Percentiles rank a stretch among this genome's conserved stretches.
Evolutionary conservation across 2,329 filamentous ascomycete species (phyloP).

Genomic region (Colletotrichum melonis): DNA sequence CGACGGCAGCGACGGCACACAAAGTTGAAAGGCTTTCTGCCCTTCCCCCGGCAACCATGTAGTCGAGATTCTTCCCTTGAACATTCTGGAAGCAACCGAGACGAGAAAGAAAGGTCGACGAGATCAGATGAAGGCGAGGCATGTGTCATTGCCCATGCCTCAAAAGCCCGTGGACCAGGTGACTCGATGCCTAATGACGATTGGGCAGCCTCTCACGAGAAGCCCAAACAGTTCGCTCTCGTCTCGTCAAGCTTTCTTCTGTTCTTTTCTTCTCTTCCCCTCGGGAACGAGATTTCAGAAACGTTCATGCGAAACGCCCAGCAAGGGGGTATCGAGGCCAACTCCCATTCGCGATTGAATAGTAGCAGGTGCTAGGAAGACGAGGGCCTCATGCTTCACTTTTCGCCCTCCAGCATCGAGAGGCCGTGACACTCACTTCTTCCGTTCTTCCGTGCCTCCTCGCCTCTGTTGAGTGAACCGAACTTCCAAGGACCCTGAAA

Average conservation of each 20-base stretch:
- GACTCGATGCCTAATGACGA: not conserved
- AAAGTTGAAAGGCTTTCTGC: not conserved
- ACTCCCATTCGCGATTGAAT: not conserved
- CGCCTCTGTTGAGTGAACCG: not conserved
- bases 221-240: not conserved
- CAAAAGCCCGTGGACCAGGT: not conserved
- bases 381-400: not conserved
- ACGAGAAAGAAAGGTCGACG: not conserved
- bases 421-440: not conserved
- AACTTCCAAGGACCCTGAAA: not conserved
- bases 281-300: not conserved
- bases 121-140: constrained; percentile 22
- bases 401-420: not conserved
- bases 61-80: not conserved
- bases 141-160: not conserved
- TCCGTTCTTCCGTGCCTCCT: not conserved
- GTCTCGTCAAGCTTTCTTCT: not conserved
- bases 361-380: too few species aligned
- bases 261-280: not conserved
- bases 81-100: constrained; percentile 28
- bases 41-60: not conserved
- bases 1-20: not conserved
- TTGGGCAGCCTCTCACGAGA: not conserved
- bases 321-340: not conserved
- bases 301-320: not conserved